Conservation (phyloP, 805 yeast genomes). For the Wickerhamiella azyma region DNA sequence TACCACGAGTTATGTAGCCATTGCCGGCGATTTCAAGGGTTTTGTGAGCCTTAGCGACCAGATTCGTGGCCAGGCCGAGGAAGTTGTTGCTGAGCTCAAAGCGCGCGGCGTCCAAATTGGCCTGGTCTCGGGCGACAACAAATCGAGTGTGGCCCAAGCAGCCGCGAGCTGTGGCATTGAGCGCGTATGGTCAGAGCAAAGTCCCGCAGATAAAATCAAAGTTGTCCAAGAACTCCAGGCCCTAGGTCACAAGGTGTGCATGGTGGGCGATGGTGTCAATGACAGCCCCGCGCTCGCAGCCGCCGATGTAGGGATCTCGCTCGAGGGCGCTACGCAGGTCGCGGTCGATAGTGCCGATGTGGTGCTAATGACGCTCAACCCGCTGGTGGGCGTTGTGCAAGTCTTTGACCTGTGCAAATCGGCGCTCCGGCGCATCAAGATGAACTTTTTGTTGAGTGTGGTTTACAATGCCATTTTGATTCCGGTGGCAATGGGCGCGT, state of each 20-base stretch:
- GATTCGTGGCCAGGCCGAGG: conserved; percentile 49
- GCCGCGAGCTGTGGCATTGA: conserved; percentile 60
- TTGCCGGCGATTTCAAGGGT: conserved; percentile 50
- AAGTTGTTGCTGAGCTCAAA: conserved; percentile 43
- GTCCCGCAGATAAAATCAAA: conserved; percentile 65
- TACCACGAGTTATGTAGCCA: conserved; percentile 38
- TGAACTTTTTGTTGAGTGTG: conserved; percentile 76
- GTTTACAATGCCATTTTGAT: conserved; percentile 77
- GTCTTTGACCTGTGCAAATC: conserved; percentile 50
- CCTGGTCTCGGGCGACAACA: conserved; percentile 82
- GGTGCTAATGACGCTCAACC: conserved; percentile 38
- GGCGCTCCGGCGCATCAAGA: conserved; percentile 63
- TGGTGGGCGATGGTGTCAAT: conserved; percentile 96
- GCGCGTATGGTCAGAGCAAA: conserved; percentile 53
- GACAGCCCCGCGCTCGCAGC: conserved; percentile 93
- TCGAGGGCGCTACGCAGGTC: conserved; percentile 86
- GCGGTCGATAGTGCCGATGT: conserved; percentile 96
- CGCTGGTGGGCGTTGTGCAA: conserved; percentile 31
- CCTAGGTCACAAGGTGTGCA: conserved; percentile 47
- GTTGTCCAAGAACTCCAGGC: conserved; percentile 38
- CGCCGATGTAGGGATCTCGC: conserved; percentile 81
- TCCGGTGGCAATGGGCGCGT: conserved; percentile 89
- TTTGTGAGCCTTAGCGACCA: conserved; percentile 53
- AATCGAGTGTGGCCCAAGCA: conserved; percentile 44
- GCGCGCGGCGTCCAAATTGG: conserved; percentile 48